Evolutionary conservation across 2,329 filamentous ascomycete species (phyloP).

Genomic region (Proliferodiscus dingleyae): DNA sequence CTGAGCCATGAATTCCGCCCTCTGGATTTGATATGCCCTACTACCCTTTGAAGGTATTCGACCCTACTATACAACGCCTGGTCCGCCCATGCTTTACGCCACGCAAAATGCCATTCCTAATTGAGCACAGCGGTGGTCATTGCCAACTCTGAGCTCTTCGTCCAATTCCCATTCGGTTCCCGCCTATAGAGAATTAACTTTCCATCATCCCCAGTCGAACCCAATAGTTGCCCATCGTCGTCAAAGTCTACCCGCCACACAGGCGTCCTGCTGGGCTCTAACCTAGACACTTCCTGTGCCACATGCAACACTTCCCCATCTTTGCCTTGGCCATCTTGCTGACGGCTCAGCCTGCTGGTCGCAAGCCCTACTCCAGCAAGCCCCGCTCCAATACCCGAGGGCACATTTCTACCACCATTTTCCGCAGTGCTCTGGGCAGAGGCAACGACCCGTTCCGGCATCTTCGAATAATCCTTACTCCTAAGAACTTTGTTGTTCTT

Average conservation of each 20-base stretch:
- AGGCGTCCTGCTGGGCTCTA: constrained; percentile 63
- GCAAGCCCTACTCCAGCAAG: constrained; percentile 49
- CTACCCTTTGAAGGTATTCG: too few species aligned
- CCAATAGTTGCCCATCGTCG: constrained; percentile 65
- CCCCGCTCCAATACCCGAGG: constrained; percentile 50
- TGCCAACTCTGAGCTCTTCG: constrained; percentile 28
- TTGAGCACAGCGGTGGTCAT: constrained; percentile 18
- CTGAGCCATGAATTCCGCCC: too few species aligned
- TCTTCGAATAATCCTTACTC: constrained; percentile 29
- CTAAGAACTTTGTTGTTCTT: constrained; percentile 41
- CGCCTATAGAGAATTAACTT: constrained; percentile 58
- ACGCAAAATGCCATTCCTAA: neutral
- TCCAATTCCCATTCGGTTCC: constrained; percentile 29
- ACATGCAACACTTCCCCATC: constrained; percentile 64
- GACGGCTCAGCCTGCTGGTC: constrained; percentile 41
- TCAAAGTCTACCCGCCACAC: constrained; percentile 74
- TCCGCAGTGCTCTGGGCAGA: constrained; percentile 20
- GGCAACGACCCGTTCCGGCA: constrained; percentile 24
- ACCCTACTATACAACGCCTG: neutral
- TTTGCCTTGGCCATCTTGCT: constrained; percentile 40
- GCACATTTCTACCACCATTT: constrained; percentile 32
- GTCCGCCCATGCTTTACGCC: neutral
- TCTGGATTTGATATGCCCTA: too few species aligned
- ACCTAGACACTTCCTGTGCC: constrained; percentile 57
- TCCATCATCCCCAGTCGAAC: constrained; percentile 73